These are phyloP conservation scores for Boletus sp. DNA, from an alignment of 1,284 basidiomycete species.

Conservation along the genomic window DNA sequence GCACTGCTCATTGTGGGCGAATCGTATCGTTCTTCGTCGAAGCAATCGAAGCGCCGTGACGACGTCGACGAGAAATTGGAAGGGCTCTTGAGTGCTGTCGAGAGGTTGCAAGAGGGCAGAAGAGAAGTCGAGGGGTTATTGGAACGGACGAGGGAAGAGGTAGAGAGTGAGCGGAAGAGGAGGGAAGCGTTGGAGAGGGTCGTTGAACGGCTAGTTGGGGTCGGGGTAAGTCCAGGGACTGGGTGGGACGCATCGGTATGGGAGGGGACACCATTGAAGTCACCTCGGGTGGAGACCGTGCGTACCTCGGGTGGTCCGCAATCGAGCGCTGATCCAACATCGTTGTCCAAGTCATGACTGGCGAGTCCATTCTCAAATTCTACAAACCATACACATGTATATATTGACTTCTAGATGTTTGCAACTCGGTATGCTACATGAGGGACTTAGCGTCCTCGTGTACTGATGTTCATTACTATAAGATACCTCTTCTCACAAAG, in stretches of 20 bases:
- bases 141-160: constrained; percentile 30
- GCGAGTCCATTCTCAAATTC: not conserved
- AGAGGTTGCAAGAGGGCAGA: constrained; percentile 40
- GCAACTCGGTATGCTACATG: constrained; percentile 7
- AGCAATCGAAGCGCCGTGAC: constrained; percentile 69
- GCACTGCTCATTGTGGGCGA: constrained; percentile 76
- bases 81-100: constrained; percentile 46
- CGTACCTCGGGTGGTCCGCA: not conserved
- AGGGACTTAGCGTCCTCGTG: not conserved
- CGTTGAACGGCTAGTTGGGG: constrained; percentile 66
- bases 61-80: constrained; percentile 73
- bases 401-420: constrained; percentile 3
- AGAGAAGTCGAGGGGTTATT: constrained; percentile 39
- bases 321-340: not conserved
- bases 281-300: constrained; percentile 42
- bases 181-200: constrained; percentile 64
- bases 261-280: constrained; percentile 49
- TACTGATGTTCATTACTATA: constrained; percentile 9
- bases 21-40: constrained; percentile 72
- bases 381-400: not conserved
- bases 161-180: constrained; percentile 31
- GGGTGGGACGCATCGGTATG: constrained; percentile 53
- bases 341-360: constrained; percentile 10
- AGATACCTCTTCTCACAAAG: constrained; percentile 7
- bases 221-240: constrained; percentile 59